A percentile compares a stretch with the other conserved stretches of the same genome.
Evolutionary conservation across 179 eudicot genomes (phyloP).

Genomic region (Camellia oleifera): DNA sequence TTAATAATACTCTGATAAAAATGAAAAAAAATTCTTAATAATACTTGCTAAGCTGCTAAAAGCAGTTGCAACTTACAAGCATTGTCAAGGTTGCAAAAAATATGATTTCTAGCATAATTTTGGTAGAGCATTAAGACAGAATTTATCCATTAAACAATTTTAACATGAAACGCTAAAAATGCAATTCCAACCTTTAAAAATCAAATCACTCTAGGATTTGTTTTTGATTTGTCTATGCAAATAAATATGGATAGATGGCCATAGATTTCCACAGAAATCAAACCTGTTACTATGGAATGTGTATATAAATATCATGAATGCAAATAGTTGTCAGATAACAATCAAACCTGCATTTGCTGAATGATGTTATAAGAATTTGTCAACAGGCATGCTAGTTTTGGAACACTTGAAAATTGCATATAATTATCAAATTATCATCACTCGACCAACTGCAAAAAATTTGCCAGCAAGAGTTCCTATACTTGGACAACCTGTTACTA

Average conservation of each 20-base stretch:
- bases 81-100: background rate
- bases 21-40: background rate
- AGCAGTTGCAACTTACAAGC: background rate
- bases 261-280: background rate
- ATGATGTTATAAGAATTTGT: background rate
- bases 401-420: background rate
- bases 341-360: background rate
- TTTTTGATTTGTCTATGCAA: background rate
- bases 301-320: too few relatives aligned
- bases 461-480: background rate
- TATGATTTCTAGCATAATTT: background rate
- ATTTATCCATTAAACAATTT: background rate
- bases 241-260: background rate
- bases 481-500: background rate
- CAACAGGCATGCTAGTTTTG: background rate
- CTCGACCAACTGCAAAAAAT: background rate
- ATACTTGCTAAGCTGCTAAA: background rate
- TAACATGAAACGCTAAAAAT: background rate
- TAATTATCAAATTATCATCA: background rate
- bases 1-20: background rate
- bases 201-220: background rate
- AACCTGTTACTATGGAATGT: background rate
- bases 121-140: background rate
- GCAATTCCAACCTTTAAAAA: background rate
- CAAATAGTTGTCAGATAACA: background rate